These are phyloP conservation scores for Myriangium duriaei DNA, from an alignment of 2,329 filamentous ascomycete species.

Conservation along the genomic window DNA sequence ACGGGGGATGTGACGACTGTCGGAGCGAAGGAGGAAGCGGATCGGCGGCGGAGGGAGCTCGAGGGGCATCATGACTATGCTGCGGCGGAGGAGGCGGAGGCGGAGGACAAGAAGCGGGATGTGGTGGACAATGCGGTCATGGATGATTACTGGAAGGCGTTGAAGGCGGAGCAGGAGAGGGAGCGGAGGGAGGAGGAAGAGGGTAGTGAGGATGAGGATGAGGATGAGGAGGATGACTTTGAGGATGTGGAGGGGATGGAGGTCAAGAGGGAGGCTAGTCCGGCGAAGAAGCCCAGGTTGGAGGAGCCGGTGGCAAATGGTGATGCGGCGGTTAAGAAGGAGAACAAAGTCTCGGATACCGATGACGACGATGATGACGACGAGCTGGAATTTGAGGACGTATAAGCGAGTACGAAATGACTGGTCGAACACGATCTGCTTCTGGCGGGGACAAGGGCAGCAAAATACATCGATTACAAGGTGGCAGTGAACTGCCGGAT, in stretches of 20 bases:
- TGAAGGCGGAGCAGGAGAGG: slow-evolving; percentile 47
- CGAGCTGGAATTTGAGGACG: slow-evolving; percentile 36
- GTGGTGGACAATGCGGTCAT: slow-evolving; percentile 46
- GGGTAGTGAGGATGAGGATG: slow-evolving; percentile 40
- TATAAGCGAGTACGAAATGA: too few species aligned
- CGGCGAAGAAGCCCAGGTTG: slow-evolving; percentile 50
- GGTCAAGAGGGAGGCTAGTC: slow-evolving; percentile 26
- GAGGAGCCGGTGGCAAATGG: slow-evolving; percentile 31
- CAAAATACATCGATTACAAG: too few species aligned
- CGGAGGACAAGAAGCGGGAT: slow-evolving; percentile 35
- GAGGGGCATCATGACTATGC: slow-evolving; percentile 19
- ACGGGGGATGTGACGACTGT: slow-evolving; percentile 33
- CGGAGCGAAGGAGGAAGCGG: slow-evolving; percentile 23
- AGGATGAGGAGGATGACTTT: slow-evolving; percentile 36
- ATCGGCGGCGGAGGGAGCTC: slow-evolving; percentile 27
- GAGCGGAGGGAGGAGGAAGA: slow-evolving; percentile 29
- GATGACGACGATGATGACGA: slow-evolving; percentile 35
- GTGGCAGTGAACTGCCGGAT: too few species aligned
- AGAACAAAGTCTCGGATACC: slow-evolving; percentile 24
- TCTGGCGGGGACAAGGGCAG: too few species aligned
- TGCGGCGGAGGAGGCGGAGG: slow-evolving; percentile 32
- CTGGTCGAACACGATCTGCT: too few species aligned
- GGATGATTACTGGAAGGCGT: slow-evolving; percentile 54
- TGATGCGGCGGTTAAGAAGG: slow-evolving; percentile 12
- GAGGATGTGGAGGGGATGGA: slow-evolving; percentile 43